phyloP scores from a whole-genome alignment of 495 filamentous ascomycete species.

The Monascus purpureus region DNA sequence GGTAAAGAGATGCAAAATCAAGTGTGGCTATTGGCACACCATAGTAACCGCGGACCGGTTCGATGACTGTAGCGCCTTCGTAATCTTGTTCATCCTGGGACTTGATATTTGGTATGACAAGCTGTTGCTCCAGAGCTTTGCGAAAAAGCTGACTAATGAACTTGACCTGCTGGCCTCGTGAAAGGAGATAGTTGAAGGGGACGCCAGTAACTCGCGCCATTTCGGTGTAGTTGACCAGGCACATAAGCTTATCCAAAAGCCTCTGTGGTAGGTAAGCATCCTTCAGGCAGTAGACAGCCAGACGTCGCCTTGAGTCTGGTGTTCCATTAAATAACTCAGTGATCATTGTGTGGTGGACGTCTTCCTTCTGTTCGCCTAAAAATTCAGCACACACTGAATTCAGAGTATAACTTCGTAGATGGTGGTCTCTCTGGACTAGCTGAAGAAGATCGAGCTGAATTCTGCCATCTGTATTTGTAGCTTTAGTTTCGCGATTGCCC shows the following conservation, averaged over 20 bases:
- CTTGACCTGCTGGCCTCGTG: slow-evolving; percentile 91
- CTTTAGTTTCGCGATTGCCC: slow-evolving; percentile 87
- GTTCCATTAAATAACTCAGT: slow-evolving; percentile 95
- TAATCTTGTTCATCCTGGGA: slow-evolving; percentile 68
- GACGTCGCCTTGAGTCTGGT: slow-evolving; percentile 71
- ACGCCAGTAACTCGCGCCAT: slow-evolving; percentile 99
- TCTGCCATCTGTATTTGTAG: slow-evolving; percentile 86
- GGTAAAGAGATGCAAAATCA: slow-evolving; percentile 97
- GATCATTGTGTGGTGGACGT: slow-evolving; percentile 98
- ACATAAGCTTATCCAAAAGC: slow-evolving; percentile 94
- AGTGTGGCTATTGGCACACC: slow-evolving; percentile 89
- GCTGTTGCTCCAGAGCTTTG: slow-evolving; percentile 77
- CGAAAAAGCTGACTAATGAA: slow-evolving; percentile 96
- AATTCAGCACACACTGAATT: slow-evolving; percentile 98
- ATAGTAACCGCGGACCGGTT: slow-evolving; percentile 84
- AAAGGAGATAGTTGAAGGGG: slow-evolving; percentile 87
- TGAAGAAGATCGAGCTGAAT: slow-evolving; percentile 91
- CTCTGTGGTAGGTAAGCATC: slow-evolving; percentile 93
- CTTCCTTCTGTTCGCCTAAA: slow-evolving; percentile 93
- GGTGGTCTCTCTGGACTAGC: slow-evolving; percentile 83
- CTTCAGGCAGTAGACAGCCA: slow-evolving; percentile 95
- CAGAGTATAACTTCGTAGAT: slow-evolving; percentile 89
- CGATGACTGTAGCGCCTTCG: slow-evolving; percentile 95
- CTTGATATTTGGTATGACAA: slow-evolving; percentile 80
- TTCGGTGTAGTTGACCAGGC: slow-evolving; percentile 94